A percentile compares a stretch with the other conserved stretches of the same genome.
phyloP scores from a whole-genome alignment of 2,329 filamentous ascomycete genomes.

The Beauveria caledonica region DNA sequence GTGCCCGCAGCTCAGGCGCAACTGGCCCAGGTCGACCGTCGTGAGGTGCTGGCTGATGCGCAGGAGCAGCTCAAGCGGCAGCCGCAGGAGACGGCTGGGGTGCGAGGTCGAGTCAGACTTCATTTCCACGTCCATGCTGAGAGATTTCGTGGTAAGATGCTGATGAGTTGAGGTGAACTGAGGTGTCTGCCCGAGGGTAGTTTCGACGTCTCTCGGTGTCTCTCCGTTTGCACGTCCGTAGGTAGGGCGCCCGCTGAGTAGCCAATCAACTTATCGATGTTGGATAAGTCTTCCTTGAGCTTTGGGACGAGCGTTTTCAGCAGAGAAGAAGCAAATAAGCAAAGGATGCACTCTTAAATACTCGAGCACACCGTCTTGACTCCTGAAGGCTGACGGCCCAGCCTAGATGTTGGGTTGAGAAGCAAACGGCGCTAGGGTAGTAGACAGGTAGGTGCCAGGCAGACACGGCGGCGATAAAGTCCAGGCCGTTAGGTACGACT shows the following conservation, averaged over 20 bases:
- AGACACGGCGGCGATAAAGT: not conserved
- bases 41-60: slow-evolving; percentile 44
- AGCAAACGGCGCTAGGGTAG: not conserved
- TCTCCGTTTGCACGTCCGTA: not conserved
- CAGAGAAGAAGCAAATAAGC: too few species aligned
- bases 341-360: not conserved
- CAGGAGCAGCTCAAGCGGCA: slow-evolving; percentile 53
- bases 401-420: not conserved
- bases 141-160: not conserved
- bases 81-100: slow-evolving; percentile 17
- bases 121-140: not conserved
- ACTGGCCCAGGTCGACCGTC: slow-evolving; percentile 44
- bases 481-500: not conserved
- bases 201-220: not conserved
- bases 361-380: not conserved
- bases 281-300: too few species aligned
- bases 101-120: not conserved
- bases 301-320: too few species aligned
- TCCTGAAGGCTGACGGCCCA: not conserved
- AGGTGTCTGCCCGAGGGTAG: not conserved
- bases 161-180: not conserved
- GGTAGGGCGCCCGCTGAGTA: not conserved
- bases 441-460: not conserved
- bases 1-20: slow-evolving; percentile 48
- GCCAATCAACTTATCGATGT: not conserved